Conservation (phyloP, 345 rosid genomes). For the Ricinus communis region DNA sequence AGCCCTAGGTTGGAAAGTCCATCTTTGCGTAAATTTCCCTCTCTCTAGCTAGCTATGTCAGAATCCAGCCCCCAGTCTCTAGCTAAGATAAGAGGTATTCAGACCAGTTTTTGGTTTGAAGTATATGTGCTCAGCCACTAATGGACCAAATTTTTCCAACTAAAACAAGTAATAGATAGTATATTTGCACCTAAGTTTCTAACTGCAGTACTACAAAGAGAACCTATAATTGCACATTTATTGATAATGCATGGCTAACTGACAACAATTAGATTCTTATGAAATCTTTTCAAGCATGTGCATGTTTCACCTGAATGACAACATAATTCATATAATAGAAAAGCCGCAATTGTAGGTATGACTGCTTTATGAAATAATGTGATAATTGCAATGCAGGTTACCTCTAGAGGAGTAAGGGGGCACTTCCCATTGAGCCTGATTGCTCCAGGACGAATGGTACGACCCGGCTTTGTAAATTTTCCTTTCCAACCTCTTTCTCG, state of each 20-base stretch:
- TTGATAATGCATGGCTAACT: neutral
- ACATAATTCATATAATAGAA: neutral
- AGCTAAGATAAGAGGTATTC: too few species aligned
- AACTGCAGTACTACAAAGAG: neutral
- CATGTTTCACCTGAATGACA: neutral
- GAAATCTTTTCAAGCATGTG: neutral
- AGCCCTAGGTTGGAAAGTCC: too few species aligned
- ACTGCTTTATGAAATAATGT: neutral
- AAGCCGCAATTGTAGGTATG: slow-evolving; percentile 1
- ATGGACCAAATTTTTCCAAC: neutral
- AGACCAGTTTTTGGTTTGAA: neutral
- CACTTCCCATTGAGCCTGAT: slow-evolving; percentile 95
- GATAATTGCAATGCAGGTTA: slow-evolving; percentile 22
- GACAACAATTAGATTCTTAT: neutral
- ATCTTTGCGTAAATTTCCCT: too few species aligned
- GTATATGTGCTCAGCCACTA: neutral
- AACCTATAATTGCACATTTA: neutral
- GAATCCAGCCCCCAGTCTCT: too few species aligned
- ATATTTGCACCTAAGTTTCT: neutral
- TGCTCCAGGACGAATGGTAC: slow-evolving; percentile 95
- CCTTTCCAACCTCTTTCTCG: slow-evolving; percentile 99
- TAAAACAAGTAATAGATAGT: neutral
- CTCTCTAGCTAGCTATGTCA: too few species aligned
- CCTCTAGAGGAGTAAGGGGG: slow-evolving; percentile 98
- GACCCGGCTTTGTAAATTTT: slow-evolving; percentile 95